Percentiles rank a stretch among this genome's conserved stretches.
phyloP scores from a whole-genome alignment of 345 rosid genomes.

The Eucalyptus sideroxylon region DNA sequence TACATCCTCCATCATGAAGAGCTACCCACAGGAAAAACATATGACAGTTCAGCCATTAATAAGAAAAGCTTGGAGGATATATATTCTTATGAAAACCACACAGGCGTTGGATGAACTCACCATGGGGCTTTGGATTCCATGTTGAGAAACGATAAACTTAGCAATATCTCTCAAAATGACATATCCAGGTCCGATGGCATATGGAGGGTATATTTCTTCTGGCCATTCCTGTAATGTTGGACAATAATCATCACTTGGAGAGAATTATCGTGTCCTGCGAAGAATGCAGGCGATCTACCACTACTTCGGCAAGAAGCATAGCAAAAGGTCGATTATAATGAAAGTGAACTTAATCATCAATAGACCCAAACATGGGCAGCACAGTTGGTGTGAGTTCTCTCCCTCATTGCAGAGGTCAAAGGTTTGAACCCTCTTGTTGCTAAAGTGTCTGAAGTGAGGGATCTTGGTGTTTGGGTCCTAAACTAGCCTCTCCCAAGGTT shows the following conservation, averaged over 20 bases:
- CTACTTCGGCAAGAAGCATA: neutral
- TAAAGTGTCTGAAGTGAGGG: no score
- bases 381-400: no score
- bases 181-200: constrained; percentile 94
- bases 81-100: neutral
- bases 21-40: constrained; percentile 18
- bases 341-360: neutral
- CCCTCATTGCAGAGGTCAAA: no score
- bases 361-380: no score
- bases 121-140: constrained; percentile 48
- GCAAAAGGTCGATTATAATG: neutral
- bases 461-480: no score
- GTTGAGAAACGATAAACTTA: constrained; percentile 47
- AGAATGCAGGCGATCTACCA: neutral
- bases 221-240: constrained; percentile 85
- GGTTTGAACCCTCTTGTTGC: no score
- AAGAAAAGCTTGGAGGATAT: neutral
- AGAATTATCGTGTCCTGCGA: neutral
- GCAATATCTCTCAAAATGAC: constrained; percentile 73
- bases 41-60: neutral
- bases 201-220: constrained; percentile 77
- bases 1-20: constrained; percentile 98
- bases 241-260: neutral
- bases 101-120: constrained; percentile 17
- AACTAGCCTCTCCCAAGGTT: no score